phyloP scores from a whole-genome alignment of 1,284 basidiomycete species.

The Ustilago lituana region DNA sequence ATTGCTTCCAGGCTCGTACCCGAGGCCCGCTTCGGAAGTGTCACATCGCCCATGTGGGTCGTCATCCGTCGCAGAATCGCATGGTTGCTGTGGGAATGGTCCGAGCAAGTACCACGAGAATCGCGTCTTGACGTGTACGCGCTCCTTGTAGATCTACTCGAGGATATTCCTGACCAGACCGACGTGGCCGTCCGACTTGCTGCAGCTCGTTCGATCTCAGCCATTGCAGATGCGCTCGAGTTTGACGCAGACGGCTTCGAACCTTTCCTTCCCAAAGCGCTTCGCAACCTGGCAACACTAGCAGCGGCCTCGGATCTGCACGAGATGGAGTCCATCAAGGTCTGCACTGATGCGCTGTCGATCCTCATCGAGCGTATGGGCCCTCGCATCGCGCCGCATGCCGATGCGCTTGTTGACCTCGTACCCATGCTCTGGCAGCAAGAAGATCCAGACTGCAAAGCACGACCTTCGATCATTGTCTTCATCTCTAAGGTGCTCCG shows the following conservation, averaged over 20 bases:
- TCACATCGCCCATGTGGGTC: conserved; percentile 51
- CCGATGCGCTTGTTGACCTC: conserved; percentile 51
- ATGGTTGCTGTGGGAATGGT: conserved; percentile 63
- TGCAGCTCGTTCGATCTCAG: conserved; percentile 57
- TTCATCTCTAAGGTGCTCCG: conserved; percentile 61
- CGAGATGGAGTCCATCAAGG: conserved; percentile 62
- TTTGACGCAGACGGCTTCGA: conserved; percentile 62
- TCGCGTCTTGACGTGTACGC: conserved; percentile 52
- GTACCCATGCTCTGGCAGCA: conserved; percentile 62
- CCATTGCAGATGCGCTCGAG: conserved; percentile 61
- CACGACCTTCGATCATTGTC: conserved; percentile 59
- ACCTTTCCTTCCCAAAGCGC: conserved; percentile 55
- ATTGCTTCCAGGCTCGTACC: conserved; percentile 52
- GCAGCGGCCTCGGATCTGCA: conserved; percentile 54
- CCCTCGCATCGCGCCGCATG: conserved; percentile 54
- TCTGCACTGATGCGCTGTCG: conserved; percentile 58
- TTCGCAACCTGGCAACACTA: conserved; percentile 52
- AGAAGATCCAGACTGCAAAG: conserved; percentile 59
- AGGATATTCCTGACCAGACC: conserved; percentile 43
- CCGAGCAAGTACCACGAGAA: conserved; percentile 52
- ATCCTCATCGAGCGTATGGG: conserved; percentile 65
- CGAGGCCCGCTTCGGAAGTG: conserved; percentile 47
- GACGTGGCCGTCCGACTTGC: conserved; percentile 63
- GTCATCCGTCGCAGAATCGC: conserved; percentile 58
- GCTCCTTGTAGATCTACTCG: conserved; percentile 56